These are phyloP conservation scores for Inga leiocalycina DNA, from an alignment of 306 rosid genomes.

Conservation along the genomic window DNA sequence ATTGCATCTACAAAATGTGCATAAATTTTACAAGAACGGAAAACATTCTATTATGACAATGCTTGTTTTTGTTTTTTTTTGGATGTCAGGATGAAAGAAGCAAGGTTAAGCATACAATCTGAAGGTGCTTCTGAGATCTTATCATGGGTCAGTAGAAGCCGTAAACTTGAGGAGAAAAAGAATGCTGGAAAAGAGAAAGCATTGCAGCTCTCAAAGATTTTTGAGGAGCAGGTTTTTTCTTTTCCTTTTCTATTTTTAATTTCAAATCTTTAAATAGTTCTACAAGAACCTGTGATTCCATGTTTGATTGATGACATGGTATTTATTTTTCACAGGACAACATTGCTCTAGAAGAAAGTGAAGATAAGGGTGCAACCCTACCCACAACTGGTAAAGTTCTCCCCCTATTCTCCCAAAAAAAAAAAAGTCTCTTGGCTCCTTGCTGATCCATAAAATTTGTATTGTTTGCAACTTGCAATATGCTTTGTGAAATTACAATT, in stretches of 20 bases:
- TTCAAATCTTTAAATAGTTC: conserved; percentile 4
- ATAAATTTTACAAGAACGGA: too few relatives aligned
- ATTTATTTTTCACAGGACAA: conserved; percentile 66
- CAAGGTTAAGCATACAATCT: too few relatives aligned
- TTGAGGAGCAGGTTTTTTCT: conserved; percentile 63
- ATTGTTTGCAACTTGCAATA: neutral
- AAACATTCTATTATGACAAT: too few relatives aligned
- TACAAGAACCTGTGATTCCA: conserved; percentile 16
- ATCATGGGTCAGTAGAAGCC: too few relatives aligned
- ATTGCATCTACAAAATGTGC: too few relatives aligned
- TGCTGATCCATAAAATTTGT: neutral
- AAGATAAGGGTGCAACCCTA: conserved; percentile 59
- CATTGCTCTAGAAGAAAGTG: conserved; percentile 75
- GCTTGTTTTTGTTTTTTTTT: too few relatives aligned
- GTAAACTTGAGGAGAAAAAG: too few relatives aligned
- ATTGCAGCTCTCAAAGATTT: too few relatives aligned
- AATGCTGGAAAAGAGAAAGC: too few relatives aligned
- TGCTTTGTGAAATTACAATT: neutral
- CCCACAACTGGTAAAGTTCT: conserved; percentile 47
- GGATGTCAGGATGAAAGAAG: too few relatives aligned
- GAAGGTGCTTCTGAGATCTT: too few relatives aligned
- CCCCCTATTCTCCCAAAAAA: neutral
- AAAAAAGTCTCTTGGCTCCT: too few relatives aligned
- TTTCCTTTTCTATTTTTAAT: neutral
- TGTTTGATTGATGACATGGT: conserved; percentile 2